Evolutionary conservation across 2,329 filamentous ascomycete species (phyloP).

Genomic region (Pseudopyricularia cyperi): DNA sequence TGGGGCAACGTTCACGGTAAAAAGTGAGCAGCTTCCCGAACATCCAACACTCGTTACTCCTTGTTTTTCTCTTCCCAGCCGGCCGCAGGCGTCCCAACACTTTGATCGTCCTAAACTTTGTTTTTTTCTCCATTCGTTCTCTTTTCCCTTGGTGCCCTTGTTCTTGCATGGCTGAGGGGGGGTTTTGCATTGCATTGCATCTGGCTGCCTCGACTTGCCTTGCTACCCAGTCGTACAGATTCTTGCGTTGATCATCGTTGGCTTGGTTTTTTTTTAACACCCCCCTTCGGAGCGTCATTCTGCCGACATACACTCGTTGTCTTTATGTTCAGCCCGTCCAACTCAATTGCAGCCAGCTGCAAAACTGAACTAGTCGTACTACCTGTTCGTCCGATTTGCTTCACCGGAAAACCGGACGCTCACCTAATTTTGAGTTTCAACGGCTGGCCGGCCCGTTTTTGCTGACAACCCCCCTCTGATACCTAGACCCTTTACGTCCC

Average conservation of each 20-base stretch:
- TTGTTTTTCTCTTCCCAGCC: conserved; percentile 15
- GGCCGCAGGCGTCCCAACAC: conserved; percentile 46
- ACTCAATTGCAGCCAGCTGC: too few relatives aligned
- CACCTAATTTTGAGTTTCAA: too few relatives aligned
- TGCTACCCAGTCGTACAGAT: not conserved
- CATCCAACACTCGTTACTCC: conserved; percentile 25
- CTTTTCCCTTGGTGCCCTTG: not conserved
- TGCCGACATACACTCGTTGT: too few relatives aligned
- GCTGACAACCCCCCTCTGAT: not conserved
- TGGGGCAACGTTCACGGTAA: conserved; percentile 26
- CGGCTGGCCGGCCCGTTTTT: too few relatives aligned
- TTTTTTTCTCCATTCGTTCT: not conserved
- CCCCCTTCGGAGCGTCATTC: too few relatives aligned
- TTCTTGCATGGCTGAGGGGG: not conserved
- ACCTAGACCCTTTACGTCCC: not conserved
- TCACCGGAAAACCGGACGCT: too few relatives aligned
- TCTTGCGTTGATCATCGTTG: not conserved
- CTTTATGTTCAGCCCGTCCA: too few relatives aligned
- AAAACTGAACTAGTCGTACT: too few relatives aligned
- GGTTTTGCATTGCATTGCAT: not conserved
- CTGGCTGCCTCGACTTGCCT: not conserved
- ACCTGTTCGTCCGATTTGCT: too few relatives aligned
- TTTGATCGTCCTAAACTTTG: conserved; percentile 7
- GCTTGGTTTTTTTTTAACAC: not conserved
- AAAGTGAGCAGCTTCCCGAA: conserved; percentile 27